Conservation (phyloP, 1,284 basidiomycete genomes). For the Fomitopsis schrenkii region DNA sequence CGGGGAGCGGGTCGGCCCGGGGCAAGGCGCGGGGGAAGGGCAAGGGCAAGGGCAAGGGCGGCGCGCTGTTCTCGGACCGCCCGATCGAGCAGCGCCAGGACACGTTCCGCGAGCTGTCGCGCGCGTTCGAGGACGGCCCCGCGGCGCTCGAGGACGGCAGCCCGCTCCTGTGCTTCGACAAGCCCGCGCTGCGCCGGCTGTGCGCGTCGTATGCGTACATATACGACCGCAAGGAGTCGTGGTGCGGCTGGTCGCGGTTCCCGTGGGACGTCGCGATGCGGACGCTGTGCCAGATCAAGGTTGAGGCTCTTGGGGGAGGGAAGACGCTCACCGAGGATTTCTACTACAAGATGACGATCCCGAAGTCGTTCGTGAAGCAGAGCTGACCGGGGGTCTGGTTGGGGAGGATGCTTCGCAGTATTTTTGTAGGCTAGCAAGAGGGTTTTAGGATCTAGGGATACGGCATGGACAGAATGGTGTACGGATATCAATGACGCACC, state of each 20-base stretch:
- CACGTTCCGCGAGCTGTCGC: conserved; percentile 37
- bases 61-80: conserved; percentile 33
- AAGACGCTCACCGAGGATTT: conserved; percentile 12
- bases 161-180: conserved; percentile 11
- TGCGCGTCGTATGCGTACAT: conserved; percentile 52
- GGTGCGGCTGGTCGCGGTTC: conserved; percentile 35
- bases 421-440: too few species aligned
- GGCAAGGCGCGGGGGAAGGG: background rate
- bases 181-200: conserved; percentile 32
- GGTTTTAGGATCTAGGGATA: too few species aligned
- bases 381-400: background rate
- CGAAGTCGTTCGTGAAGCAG: background rate
- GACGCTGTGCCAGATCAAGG: conserved; percentile 47
- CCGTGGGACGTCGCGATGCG: conserved; percentile 52
- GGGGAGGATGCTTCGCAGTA: too few species aligned
- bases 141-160: background rate
- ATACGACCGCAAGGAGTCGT: conserved; percentile 28
- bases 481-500: too few species aligned
- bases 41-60: conserved; percentile 4
- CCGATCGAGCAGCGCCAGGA: conserved; percentile 46
- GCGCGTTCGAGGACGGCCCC: conserved; percentile 31
- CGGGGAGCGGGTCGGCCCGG: conserved; percentile 12
- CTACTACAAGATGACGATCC: conserved; percentile 12
- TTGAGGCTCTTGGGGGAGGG: conserved; percentile 18
- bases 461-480: too few species aligned